These are phyloP conservation scores for Thraustotheca clavata DNA, from an alignment of 352 stramenopile genomes.

Conservation along the genomic window DNA sequence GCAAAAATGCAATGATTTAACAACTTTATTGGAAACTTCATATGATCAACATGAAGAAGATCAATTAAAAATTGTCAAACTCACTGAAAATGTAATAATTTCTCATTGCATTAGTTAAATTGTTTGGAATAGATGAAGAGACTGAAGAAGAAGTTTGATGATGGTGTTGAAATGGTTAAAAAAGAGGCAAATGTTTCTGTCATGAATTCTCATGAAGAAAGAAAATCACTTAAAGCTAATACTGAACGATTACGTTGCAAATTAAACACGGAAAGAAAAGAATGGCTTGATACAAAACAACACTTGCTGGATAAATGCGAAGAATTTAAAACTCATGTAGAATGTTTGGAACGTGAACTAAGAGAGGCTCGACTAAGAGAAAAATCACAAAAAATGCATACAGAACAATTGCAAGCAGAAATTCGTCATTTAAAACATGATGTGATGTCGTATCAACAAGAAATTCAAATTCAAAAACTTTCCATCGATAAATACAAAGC, in stretches of 20 bases:
- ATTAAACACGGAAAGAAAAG: conserved; percentile 56
- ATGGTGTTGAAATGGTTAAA: conserved; percentile 45
- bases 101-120: neutral
- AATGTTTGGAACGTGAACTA: conserved; percentile 60
- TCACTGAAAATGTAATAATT: conserved; percentile 33
- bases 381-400: conserved; percentile 50
- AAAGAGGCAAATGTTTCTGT: conserved; percentile 45
- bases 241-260: conserved; percentile 60
- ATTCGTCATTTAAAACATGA: conserved; percentile 46
- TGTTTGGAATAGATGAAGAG: conserved; percentile 31
- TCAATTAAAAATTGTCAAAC: conserved; percentile 35
- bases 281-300: conserved; percentile 45
- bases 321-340: conserved; percentile 36
- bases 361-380: conserved; percentile 52
- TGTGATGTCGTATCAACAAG: conserved; percentile 37
- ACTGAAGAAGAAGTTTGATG: conserved; percentile 52
- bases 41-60: conserved; percentile 69
- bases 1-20: conserved; percentile 57
- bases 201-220: conserved; percentile 51
- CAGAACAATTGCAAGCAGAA: conserved; percentile 56
- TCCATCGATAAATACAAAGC: conserved; percentile 22
- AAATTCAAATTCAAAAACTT: conserved; percentile 23
- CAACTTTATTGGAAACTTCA: conserved; percentile 56
- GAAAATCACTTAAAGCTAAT: conserved; percentile 52
- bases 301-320: conserved; percentile 48